Evolutionary conservation across 208 protist species (phyloP).

Genomic region (Leishmania martiniquensis): DNA sequence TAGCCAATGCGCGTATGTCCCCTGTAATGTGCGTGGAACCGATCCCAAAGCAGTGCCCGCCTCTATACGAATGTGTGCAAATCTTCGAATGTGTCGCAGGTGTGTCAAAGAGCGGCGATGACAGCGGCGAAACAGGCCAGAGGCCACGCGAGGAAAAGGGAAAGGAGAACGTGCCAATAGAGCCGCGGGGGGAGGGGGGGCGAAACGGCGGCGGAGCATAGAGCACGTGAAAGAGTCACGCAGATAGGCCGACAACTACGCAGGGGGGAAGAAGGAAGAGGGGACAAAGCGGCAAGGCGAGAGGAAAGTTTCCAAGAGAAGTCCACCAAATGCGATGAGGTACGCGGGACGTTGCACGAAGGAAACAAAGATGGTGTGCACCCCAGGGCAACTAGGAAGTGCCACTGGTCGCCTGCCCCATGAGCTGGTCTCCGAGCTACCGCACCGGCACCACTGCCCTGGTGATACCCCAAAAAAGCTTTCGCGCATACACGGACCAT

Average conservation of each 20-base stretch:
- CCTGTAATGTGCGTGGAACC: neutral
- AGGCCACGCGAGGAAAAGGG: neutral
- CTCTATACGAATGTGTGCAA: neutral
- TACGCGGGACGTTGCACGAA: neutral
- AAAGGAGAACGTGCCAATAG: neutral
- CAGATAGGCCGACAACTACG: neutral
- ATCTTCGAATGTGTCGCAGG: neutral
- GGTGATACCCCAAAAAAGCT: neutral
- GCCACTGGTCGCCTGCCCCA: too few relatives aligned
- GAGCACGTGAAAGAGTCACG: neutral
- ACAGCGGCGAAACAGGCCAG: neutral
- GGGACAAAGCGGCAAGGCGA: neutral
- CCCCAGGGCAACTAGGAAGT: neutral
- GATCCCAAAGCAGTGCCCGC: neutral
- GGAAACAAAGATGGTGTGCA: neutral
- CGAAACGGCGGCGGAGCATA: neutral
- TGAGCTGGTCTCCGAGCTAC: neutral
- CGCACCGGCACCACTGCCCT: neutral
- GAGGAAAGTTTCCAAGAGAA: neutral
- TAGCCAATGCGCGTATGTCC: too few relatives aligned
- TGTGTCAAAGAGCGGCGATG: neutral
- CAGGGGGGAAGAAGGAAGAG: neutral
- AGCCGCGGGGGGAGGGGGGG: too few relatives aligned
- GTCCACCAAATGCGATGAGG: neutral
- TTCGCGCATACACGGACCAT: neutral